These are phyloP conservation scores for Lodderomyces metapsilosis DNA, from an alignment of 1,139 yeast genomes.

Conservation along the genomic window DNA sequence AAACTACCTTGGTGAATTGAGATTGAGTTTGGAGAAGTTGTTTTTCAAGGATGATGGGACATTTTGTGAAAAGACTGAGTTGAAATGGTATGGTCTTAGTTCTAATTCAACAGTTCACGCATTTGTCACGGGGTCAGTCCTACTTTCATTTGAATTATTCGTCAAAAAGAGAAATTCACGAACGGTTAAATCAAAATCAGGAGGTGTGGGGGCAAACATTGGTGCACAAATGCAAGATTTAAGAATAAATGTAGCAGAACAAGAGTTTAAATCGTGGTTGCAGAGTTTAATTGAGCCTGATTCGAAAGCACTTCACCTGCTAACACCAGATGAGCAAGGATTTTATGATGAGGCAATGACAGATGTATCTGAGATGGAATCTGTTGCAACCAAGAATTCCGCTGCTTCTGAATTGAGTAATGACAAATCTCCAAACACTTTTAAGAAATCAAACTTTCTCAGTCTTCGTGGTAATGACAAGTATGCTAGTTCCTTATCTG, in stretches of 20 bases:
- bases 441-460: neutral
- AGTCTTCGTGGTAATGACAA: neutral
- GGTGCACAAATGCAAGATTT: conserved; percentile 5
- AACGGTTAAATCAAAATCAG: neutral
- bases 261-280: conserved; percentile 28
- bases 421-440: neutral
- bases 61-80: conserved; percentile 25
- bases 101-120: conserved; percentile 46
- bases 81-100: conserved; percentile 52
- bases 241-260: conserved; percentile 13
- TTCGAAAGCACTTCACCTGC: conserved; percentile 21
- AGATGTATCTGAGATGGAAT: conserved; percentile 33
- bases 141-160: conserved; percentile 49
- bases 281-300: conserved; percentile 28
- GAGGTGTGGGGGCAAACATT: conserved; percentile 6
- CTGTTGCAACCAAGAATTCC: conserved; percentile 14
- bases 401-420: neutral
- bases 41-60: conserved; percentile 24
- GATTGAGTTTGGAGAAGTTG: conserved; percentile 45
- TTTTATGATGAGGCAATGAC: conserved; percentile 32
- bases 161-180: conserved; percentile 18
- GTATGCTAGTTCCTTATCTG: conserved; percentile 23
- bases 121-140: conserved; percentile 58
- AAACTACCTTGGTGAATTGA: conserved; percentile 57
- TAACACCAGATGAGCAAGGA: conserved; percentile 41